phyloP scores from a whole-genome alignment of 2,329 filamentous ascomycete genomes.

The Phialophora tarda region DNA sequence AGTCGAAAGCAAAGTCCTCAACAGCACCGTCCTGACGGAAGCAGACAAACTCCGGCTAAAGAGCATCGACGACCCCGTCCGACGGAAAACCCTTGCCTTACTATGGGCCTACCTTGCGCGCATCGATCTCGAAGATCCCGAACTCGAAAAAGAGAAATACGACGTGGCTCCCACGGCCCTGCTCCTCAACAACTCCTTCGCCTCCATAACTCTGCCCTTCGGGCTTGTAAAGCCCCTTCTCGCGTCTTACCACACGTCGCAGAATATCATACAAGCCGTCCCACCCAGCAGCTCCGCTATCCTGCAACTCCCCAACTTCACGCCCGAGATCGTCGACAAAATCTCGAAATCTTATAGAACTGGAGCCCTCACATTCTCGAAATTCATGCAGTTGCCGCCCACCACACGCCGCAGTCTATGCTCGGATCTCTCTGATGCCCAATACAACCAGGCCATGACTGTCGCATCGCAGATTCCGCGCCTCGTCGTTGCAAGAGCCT shows the following conservation, averaged over 20 bases:
- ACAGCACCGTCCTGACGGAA: constrained; percentile 65
- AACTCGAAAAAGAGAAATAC: constrained; percentile 79
- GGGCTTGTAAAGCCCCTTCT: constrained; percentile 82
- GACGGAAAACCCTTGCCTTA: constrained; percentile 84
- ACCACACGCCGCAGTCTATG: constrained; percentile 72
- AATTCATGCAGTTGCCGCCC: constrained; percentile 85
- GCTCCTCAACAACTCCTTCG: constrained; percentile 82
- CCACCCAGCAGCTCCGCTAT: constrained; percentile 83
- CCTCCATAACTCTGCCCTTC: constrained; percentile 84
- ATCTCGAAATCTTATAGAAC: constrained; percentile 67
- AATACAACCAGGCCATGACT: constrained; percentile 75
- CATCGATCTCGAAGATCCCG: constrained; percentile 78
- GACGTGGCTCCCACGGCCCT: constrained; percentile 87
- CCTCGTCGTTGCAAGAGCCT: constrained; percentile 85
- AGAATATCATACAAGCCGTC: constrained; percentile 88
- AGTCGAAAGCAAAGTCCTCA: constrained; percentile 80
- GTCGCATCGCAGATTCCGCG: constrained; percentile 85
- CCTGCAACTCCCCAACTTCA: constrained; percentile 89
- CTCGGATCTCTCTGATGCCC: constrained; percentile 68
- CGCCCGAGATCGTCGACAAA: constrained; percentile 59
- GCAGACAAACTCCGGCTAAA: constrained; percentile 80
- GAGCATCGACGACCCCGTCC: constrained; percentile 77
- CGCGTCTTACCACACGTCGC: constrained; percentile 78
- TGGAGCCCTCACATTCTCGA: constrained; percentile 76
- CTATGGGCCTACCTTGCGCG: constrained; percentile 95